phyloP scores from a whole-genome alignment of 306 rosid genomes.

The Quercus engelmannii region DNA sequence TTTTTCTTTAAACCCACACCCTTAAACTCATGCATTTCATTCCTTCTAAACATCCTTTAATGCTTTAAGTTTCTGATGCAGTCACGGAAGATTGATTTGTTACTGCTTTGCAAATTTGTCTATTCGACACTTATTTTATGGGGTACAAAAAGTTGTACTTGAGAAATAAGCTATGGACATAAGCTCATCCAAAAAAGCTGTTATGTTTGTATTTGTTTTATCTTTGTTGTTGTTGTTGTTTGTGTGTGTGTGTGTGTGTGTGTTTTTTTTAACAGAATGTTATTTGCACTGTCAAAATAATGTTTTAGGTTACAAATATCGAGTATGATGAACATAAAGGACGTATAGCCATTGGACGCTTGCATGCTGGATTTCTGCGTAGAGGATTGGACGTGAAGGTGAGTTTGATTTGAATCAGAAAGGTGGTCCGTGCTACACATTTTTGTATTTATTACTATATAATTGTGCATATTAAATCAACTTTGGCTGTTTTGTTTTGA shows the following conservation, averaged over 20 bases:
- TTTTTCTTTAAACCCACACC: too few species aligned
- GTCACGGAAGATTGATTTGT: too few species aligned
- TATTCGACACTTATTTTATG: too few species aligned
- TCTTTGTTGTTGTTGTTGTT: not conserved
- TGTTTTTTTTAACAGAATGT: constrained; percentile 13
- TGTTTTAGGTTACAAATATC: constrained; percentile 65
- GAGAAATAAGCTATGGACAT: too few species aligned
- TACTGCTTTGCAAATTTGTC: too few species aligned
- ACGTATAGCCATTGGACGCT: constrained; percentile 96
- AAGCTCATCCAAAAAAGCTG: too few species aligned
- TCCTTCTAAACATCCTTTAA: too few species aligned
- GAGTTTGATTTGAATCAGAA: constrained; percentile 31
- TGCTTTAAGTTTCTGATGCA: too few species aligned
- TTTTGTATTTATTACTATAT: not conserved
- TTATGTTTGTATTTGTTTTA: not conserved
- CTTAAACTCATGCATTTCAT: too few species aligned
- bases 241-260: not conserved
- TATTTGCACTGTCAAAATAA: constrained; percentile 7
- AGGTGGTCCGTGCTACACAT: not conserved
- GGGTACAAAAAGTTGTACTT: too few species aligned
- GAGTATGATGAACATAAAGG: constrained; percentile 99
- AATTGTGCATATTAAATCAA: constrained; percentile 16
- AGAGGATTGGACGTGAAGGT: constrained; percentile 92
- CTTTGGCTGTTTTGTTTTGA: constrained; percentile 2
- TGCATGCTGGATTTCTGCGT: constrained; percentile 75